These are phyloP conservation scores for Collybiopsis confluens DNA, from an alignment of 768 basidiomycete genomes.

Conservation along the genomic window DNA sequence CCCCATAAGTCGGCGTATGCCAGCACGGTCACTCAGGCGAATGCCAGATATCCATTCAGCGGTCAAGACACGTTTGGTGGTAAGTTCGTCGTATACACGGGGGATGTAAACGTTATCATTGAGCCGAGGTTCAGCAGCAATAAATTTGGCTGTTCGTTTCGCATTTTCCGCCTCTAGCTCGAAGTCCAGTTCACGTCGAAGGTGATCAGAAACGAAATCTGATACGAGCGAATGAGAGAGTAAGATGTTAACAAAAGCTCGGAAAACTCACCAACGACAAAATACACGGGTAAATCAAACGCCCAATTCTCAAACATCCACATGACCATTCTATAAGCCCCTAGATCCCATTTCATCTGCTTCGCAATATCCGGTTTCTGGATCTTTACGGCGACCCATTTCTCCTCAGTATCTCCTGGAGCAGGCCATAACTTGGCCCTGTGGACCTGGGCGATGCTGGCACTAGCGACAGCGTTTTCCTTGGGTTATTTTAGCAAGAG, in stretches of 20 bases:
- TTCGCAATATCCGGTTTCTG: constrained; percentile 86
- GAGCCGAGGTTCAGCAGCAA: constrained; percentile 69
- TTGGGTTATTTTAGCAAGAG: too few relatives aligned
- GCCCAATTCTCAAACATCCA: constrained; percentile 76
- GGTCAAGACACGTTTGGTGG: constrained; percentile 75
- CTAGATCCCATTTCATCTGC: constrained; percentile 85
- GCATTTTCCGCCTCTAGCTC: constrained; percentile 77
- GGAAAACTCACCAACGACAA: constrained; percentile 57
- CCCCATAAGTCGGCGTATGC: constrained; percentile 57
- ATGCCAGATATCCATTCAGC: constrained; percentile 85
- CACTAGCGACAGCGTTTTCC: constrained; percentile 73
- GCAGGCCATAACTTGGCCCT: constrained; percentile 53
- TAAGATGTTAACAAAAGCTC: neutral
- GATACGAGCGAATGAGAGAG: neutral
- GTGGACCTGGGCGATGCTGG: constrained; percentile 92
- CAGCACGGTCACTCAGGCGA: constrained; percentile 61
- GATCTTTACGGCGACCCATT: constrained; percentile 89
- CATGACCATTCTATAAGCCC: constrained; percentile 66
- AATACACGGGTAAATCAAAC: constrained; percentile 85
- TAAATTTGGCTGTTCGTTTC: constrained; percentile 57
- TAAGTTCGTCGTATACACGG: constrained; percentile 54
- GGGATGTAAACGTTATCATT: constrained; percentile 75
- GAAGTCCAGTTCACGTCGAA: constrained; percentile 83
- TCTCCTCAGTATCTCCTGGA: constrained; percentile 35
- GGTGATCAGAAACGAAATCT: constrained; percentile 79